Evolutionary conservation across 2,329 filamentous ascomycete species (phyloP), one percentile per base, ranked within the genome.

Genomic region (Aspergillus chevalieri): DNA sequence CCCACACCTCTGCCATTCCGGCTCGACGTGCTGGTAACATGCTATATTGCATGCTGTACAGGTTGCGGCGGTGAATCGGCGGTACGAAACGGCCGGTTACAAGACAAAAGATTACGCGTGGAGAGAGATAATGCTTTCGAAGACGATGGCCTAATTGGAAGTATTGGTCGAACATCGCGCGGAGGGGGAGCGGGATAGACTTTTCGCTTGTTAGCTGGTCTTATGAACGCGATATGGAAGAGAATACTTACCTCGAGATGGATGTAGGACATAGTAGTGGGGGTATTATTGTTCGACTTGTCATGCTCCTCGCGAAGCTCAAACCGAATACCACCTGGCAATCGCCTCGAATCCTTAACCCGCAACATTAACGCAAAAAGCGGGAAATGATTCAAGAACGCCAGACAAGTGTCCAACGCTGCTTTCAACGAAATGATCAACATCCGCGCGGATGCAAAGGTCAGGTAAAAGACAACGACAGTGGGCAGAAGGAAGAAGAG

Each of bases 91-190:
- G 87, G 51, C 93, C 93, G 0, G 89, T 95, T 21, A 91, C 76
- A 2, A 98, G 83, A 61, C 89, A 93, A 36, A 95, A 78, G 44
- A 97, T 81, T 17, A 98, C 94, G 12, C 85, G 82, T 0, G 89
- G 89, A 0, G 90, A 92, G 41, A 97, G 78, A 67, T 98, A 98
- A 72, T 98, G 93, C 67, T 95, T 95, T 50, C 89, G 85, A 54
- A 98, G 89, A 44, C 93, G 89, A 55, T 88, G 83, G 24, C 87
- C 90, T 62, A 98, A 89, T 67, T 96, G 90, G 65, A 94, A 95
- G 72, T 98, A 98, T 63, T 97, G 91, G 52, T 94, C 83, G 70
- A 98, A 97, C 83, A 97, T 97, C 61, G 87, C 88, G n/a, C 85
- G 81, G 57, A 97, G 87, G 3, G 88, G 84, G 6, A 98, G 81